A percentile compares a stretch with the other conserved stretches of the same genome.
phyloP scores from a whole-genome alignment of 306 rosid species.

The Gastrolobium villosum region DNA sequence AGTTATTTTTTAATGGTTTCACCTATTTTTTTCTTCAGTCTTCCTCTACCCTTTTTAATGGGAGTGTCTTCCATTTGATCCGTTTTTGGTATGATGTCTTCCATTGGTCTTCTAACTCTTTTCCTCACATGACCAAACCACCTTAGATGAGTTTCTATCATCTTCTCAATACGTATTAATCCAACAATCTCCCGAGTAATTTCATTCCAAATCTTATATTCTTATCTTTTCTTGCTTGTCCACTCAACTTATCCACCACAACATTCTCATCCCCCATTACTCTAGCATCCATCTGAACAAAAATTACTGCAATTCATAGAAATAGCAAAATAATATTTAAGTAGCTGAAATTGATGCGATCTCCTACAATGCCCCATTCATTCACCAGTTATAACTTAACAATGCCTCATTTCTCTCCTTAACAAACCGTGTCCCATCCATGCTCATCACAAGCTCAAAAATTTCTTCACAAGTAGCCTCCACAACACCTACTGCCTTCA shows the following conservation, averaged over 20 bases:
- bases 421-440: too few species aligned
- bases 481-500: too few species aligned
- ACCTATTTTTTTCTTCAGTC: too few species aligned
- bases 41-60: background rate
- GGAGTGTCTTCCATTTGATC: background rate
- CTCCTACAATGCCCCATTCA: background rate
- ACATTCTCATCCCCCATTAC: too few species aligned
- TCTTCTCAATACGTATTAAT: background rate
- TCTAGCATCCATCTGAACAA: too few species aligned
- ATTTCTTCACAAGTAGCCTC: too few species aligned
- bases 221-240: background rate
- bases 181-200: background rate
- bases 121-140: background rate
- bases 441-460: too few species aligned
- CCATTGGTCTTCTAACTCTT: background rate
- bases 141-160: too few species aligned
- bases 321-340: too few species aligned
- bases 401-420: background rate
- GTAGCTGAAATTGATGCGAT: background rate
- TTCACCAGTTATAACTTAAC: background rate
- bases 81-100: background rate
- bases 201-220: background rate
- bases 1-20: background rate
- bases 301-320: too few species aligned
- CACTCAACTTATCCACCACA: too few species aligned